Base-by-base conservation (phyloP, 495 filamentous ascomycete species). In the Penicillium robsamsonii region DNA sequence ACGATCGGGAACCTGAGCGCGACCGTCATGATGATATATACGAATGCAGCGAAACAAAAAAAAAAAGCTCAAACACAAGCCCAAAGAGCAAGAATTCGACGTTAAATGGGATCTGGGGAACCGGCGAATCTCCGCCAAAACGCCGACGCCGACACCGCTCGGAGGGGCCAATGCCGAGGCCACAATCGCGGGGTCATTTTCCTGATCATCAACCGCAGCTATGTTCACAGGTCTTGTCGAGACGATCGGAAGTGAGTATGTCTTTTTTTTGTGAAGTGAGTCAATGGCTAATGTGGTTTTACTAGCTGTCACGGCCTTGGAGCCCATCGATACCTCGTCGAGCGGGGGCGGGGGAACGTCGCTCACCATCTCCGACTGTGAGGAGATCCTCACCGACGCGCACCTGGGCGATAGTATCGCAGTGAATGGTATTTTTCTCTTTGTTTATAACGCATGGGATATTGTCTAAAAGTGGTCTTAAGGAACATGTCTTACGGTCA, bases 211-310 rank as follows among this genome's bases (percentile, higher is more conserved):
- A 50, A 50, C 50, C 61, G 58, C 62, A 58, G 83, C 48, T 44
- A 98, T 98, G 94, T 98, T 98, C 70, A 98, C 94, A 48, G 94
- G 94, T 57, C 89, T 99, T 57, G 90, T 99, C 40, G 95, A 99
- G 77, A 88, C 84, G 46, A 89, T 97, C 44, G 95, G 95, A 72
- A 91, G 95, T 95, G 75, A 74, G 83, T 51, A 4, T 49, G 2
- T 55, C 56, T 37, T 13, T 25, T 2, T 41, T 24, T 43, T 8
- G 1, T 43, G n/a, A 55, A 59, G n/a, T 4, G 35, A 33, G 33
- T 13, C 29, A 59, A 67, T 68, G 35, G 62, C 56, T 43, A 42
- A 52, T 41, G 43, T 4, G 25, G 48, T 59, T 33, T 46, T 25
- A 27, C 33, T 59, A 96, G 94, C 87, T 64, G 89, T 97, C 70